These are phyloP conservation scores for Suillus subaureus DNA, from an alignment of 768 basidiomycete genomes.

Conservation along the genomic window DNA sequence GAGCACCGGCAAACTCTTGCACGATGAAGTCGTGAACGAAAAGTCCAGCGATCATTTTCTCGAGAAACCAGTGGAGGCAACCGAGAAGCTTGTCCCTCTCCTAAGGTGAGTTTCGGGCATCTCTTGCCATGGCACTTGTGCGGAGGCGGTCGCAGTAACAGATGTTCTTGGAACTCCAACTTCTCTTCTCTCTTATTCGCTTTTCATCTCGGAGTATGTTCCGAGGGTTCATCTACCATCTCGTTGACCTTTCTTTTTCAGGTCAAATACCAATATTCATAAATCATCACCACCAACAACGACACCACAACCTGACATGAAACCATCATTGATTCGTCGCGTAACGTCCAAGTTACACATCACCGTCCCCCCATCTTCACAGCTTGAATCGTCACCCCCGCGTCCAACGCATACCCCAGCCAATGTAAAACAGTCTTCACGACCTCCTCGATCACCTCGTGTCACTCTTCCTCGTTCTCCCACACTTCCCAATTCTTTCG, in stretches of 20 bases:
- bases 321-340: constrained; percentile 29
- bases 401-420: constrained; percentile 17
- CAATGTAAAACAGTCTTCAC: constrained; percentile 1
- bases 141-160: background rate
- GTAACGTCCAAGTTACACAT: constrained; percentile 32
- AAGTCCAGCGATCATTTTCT: background rate
- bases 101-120: constrained; percentile 18
- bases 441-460: constrained; percentile 13
- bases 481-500: constrained; percentile 24
- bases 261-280: constrained; percentile 5
- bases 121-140: constrained; percentile 1
- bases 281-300: background rate
- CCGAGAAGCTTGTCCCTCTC: constrained; percentile 2
- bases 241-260: background rate
- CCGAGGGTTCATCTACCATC: background rate
- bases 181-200: background rate
- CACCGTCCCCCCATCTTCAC: constrained; percentile 16
- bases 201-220: background rate
- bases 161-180: background rate
- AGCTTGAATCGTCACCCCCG: constrained; percentile 14
- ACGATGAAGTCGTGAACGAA: constrained; percentile 1
- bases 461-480: constrained; percentile 10
- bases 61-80: constrained; percentile 11
- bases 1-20: constrained; percentile 4
- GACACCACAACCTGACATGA: constrained; percentile 10